Evolutionary conservation across 495 filamentous ascomycete genomes (phyloP), one percentile per base, ranked within the genome.

Genomic region (Penicilliopsis zonata): DNA sequence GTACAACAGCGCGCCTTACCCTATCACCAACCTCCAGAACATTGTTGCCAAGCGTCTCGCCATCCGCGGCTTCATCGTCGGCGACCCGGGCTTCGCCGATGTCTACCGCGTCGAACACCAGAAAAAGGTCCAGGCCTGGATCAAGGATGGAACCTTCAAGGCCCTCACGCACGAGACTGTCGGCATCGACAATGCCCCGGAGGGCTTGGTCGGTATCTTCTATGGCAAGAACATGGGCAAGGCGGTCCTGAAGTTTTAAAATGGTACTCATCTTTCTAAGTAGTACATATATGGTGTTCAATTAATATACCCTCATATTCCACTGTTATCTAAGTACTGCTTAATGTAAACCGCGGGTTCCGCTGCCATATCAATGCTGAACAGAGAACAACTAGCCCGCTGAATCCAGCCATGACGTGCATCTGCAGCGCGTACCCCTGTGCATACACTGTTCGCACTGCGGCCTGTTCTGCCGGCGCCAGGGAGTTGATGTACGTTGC

Each of bases 191-290:
- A 81, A 86, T 40, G 79, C 76, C 2, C 59, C 77, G 15, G 73
- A 87, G 32, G 88, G 82, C 7, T 65, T 94, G 27, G 41, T 94
- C n/a, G 85, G 79, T n/a, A 78, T 96, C 64, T 64, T 94, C 34
- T 48, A 78, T 49, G 87, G 87, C 18, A 76, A 85, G 57, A 96
- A 96, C 61, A 81, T 84, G 63, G 87, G 87, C 38, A 96, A 96
- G 67, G 83, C 86, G 19, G 72, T 92, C 14, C 39, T 94, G 40
- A 80, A 83, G 61, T 77, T 88, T 33, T 63, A 59, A 46, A 28
- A 40, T 22, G 35, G 31, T 28, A n/a, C n/a, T n/a, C n/a, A n/a
- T n/a, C n/a, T n/a, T n/a, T n/a, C n/a, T n/a, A n/a, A n/a, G n/a
- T n/a, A n/a, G n/a, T n/a, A n/a, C n/a, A n/a, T n/a, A n/a, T n/a